Evolutionary conservation across 805 yeast species (phyloP).

Genomic region (Huiozyma sinensis): DNA sequence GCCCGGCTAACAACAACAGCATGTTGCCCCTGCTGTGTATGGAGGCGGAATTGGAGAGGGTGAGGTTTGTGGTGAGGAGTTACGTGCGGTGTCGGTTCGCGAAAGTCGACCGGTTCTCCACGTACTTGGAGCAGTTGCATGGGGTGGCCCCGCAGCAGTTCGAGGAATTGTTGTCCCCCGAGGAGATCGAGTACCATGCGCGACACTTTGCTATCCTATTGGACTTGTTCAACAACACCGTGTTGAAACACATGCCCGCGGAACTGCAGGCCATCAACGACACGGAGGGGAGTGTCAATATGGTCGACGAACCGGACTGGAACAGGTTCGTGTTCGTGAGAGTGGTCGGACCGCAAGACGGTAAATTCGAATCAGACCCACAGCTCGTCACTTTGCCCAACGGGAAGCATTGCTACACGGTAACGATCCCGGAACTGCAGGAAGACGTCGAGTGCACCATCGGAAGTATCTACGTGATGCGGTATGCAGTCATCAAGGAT

Average conservation of each 20-base stretch:
- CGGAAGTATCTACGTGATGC: constrained; percentile 66
- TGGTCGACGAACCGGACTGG: constrained; percentile 74
- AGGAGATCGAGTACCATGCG: constrained; percentile 58
- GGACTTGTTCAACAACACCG: constrained; percentile 55
- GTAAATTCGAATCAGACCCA: constrained; percentile 9
- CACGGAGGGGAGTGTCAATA: constrained; percentile 49
- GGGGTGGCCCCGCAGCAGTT: constrained; percentile 7
- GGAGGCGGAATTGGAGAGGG: constrained; percentile 85
- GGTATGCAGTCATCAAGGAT: constrained; percentile 45
- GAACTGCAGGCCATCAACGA: constrained; percentile 69
- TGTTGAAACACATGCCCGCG: constrained; percentile 57
- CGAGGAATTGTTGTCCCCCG: constrained; percentile 35
- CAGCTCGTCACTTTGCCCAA: constrained; percentile 32
- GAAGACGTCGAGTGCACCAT: constrained; percentile 47
- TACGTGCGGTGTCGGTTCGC: constrained; percentile 67
- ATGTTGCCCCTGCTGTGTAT: constrained; percentile 63
- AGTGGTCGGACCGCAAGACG: constrained; percentile 16
- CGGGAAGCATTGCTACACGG: constrained; percentile 27
- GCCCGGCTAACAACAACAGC: constrained; percentile 9
- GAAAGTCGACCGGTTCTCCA: constrained; percentile 62
- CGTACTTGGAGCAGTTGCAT: constrained; percentile 40
- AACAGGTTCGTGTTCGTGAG: constrained; percentile 65
- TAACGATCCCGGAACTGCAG: constrained; percentile 34
- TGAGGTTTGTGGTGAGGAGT: constrained; percentile 69
- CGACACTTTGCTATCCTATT: constrained; percentile 54